Conservation (phyloP, 2,329 filamentous ascomycete genomes). For the Trichoderma endophyticum region DNA sequence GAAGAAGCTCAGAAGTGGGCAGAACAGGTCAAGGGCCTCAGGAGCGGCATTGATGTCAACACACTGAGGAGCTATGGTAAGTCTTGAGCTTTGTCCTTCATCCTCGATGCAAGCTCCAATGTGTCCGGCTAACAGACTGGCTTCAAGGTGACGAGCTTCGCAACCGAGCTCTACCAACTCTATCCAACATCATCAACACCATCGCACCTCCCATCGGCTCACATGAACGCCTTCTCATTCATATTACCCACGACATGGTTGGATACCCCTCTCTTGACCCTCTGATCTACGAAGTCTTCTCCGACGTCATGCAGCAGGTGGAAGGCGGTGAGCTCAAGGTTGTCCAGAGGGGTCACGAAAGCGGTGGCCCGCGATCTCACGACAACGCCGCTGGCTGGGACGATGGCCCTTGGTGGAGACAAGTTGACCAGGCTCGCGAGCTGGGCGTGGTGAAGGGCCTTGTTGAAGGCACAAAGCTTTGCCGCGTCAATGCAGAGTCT, state of each 20-base stretch:
- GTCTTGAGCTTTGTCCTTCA: not conserved
- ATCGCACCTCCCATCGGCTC: conserved; percentile 94
- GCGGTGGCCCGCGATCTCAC: conserved; percentile 61
- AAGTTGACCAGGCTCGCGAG: conserved; percentile 65
- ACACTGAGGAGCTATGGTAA: conserved; percentile 55
- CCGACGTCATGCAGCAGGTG: conserved; percentile 96
- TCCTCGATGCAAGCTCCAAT: not conserved
- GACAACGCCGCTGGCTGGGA: conserved; percentile 70
- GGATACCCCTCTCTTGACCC: conserved; percentile 94
- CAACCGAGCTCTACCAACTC: conserved; percentile 85
- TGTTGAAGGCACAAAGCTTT: conserved; percentile 85
- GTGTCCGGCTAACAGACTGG: not conserved
- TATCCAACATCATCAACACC: conserved; percentile 91
- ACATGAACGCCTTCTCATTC: conserved; percentile 93
- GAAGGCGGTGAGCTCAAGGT: conserved; percentile 95
- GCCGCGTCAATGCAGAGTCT: conserved; percentile 80
- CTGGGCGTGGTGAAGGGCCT: conserved; percentile 77
- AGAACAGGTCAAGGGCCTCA: conserved; percentile 75
- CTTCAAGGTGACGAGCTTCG: conserved; percentile 76
- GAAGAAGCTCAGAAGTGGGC: conserved; percentile 97
- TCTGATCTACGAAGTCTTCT: conserved; percentile 86
- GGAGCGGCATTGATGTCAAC: conserved; percentile 61
- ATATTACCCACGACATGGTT: conserved; percentile 93
- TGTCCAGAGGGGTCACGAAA: conserved; percentile 88
- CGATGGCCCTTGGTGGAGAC: conserved; percentile 96